Conservation (phyloP, 2,329 filamentous ascomycete genomes). For the Aspergillus ustus region DNA sequence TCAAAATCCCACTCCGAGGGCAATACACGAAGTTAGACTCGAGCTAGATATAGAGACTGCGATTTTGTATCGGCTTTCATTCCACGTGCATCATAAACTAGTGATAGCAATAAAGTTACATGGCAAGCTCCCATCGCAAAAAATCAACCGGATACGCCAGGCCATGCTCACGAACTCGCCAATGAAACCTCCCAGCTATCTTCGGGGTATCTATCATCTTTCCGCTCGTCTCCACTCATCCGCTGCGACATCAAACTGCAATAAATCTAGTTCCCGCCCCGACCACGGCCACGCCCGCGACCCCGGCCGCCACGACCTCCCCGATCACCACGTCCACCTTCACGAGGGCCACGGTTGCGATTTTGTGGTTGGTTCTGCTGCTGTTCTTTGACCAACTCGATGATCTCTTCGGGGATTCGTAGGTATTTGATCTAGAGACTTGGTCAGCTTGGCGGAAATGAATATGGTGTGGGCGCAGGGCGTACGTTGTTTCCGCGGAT, state of each 20-base stretch:
- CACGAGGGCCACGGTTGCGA: constrained; percentile 45
- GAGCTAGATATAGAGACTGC: not conserved
- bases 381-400: constrained; percentile 91
- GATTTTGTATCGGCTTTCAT: constrained; percentile 5
- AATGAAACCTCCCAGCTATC: constrained; percentile 34
- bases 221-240: constrained; percentile 25
- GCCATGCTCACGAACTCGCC: constrained; percentile 43
- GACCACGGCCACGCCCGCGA: constrained; percentile 49
- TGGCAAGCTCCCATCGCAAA: constrained; percentile 37
- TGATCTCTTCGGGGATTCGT: constrained; percentile 92
- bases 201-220: constrained; percentile 42
- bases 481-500: constrained; percentile 95
- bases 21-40: not conserved
- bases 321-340: constrained; percentile 45
- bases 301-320: constrained; percentile 49
- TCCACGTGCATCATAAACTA: constrained; percentile 12
- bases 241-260: constrained; percentile 1
- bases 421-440: constrained; percentile 89
- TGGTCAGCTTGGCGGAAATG: not conserved
- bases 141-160: constrained; percentile 42
- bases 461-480: constrained; percentile 22
- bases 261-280: constrained; percentile 38
- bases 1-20: not conserved
- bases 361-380: constrained; percentile 69
- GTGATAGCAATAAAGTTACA: constrained; percentile 22